These are phyloP conservation scores for Talinum fruticosum DNA, from an alignment of 148 eudicot genomes.

Conservation along the genomic window DNA sequence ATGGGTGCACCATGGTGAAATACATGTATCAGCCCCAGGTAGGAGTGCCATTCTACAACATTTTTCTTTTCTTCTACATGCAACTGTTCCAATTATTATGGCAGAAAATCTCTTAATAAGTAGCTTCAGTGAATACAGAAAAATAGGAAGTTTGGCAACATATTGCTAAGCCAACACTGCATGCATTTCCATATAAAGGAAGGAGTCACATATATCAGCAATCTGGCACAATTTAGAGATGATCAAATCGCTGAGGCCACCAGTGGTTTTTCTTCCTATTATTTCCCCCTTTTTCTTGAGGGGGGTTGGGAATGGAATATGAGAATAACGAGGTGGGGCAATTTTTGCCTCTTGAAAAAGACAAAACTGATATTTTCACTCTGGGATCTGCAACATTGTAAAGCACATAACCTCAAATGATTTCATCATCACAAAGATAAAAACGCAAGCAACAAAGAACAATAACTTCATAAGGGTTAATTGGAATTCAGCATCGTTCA, in stretches of 20 bases:
- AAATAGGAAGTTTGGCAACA: not conserved
- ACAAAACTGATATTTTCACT: not conserved
- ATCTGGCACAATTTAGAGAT: not conserved
- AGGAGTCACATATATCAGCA: not conserved
- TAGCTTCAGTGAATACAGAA: not conserved
- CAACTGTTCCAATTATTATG: not conserved
- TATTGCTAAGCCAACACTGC: not conserved
- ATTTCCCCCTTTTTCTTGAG: not conserved
- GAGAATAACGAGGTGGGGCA: not conserved
- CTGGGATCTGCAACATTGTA: not conserved
- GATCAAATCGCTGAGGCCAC: not conserved
- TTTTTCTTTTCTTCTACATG: not conserved
- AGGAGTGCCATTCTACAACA: not conserved
- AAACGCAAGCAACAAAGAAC: not conserved
- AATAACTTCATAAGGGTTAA: not conserved
- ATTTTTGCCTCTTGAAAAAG: not conserved
- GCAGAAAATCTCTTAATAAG: not conserved
- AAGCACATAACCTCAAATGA: not conserved
- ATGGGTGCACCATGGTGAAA: too few relatives aligned
- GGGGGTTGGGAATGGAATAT: not conserved
- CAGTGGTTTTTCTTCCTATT: not conserved
- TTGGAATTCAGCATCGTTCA: not conserved
- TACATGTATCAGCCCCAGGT: too few relatives aligned
- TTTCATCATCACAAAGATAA: not conserved
- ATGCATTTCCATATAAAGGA: not conserved